Percentiles rank a stretch among this genome's conserved stretches.
Conservation (phyloP, 2,329 filamentous ascomycete genomes). For the Aspergillus jensenii region DNA sequence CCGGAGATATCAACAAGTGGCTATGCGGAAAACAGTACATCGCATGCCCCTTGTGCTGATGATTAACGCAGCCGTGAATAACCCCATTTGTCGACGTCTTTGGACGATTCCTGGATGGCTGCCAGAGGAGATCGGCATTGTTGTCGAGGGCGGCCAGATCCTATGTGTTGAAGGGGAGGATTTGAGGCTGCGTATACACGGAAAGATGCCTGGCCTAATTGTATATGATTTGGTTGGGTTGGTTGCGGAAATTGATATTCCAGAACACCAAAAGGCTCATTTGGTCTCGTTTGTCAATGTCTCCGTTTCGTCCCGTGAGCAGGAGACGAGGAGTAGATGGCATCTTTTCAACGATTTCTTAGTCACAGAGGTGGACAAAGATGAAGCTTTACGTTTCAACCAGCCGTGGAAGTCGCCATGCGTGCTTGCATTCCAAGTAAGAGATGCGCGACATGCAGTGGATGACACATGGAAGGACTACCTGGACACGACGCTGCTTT, state of each 20-base stretch:
- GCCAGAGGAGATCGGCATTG: conserved; percentile 89
- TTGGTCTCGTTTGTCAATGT: conserved; percentile 89
- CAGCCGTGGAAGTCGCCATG: conserved; percentile 90
- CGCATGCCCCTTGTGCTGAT: conserved; percentile 81
- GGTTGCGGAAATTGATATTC: conserved; percentile 85
- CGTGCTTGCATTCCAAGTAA: conserved; percentile 82
- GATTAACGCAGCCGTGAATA: conserved; percentile 76
- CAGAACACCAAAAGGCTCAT: conserved; percentile 82
- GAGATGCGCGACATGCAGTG: conserved; percentile 75
- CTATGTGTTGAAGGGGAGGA: conserved; percentile 95
- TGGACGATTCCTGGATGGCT: conserved; percentile 92
- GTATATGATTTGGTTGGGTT: conserved; percentile 91
- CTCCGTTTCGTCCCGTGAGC: conserved; percentile 44
- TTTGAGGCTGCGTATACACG: conserved; percentile 73
- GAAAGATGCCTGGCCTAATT: conserved; percentile 75
- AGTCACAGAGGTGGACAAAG: conserved; percentile 73
- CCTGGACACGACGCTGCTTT: conserved; percentile 82
- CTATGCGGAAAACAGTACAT: conserved; percentile 80
- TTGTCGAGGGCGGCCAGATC: conserved; percentile 86
- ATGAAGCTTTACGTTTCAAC: conserved; percentile 87
- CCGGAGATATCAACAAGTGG: conserved; percentile 83
- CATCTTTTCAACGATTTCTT: conserved; percentile 97
- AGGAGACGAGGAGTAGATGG: conserved; percentile 71
- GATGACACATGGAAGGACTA: conserved; percentile 83
- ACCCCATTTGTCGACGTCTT: conserved; percentile 65